phyloP scores from a whole-genome alignment of 345 rosid species.

The Clausena lansium region DNA sequence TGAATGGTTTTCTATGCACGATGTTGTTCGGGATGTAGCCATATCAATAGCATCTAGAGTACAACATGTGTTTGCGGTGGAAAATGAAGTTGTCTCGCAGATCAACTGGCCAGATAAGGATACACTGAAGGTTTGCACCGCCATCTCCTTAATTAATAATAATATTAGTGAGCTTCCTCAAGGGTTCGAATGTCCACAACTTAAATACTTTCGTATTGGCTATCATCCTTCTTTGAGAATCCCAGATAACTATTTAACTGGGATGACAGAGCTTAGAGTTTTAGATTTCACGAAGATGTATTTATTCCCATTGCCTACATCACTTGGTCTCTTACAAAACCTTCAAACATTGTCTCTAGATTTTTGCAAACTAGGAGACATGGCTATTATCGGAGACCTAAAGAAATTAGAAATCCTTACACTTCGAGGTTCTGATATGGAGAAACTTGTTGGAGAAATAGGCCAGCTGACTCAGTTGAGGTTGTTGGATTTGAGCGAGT shows the following conservation, averaged over 20 bases:
- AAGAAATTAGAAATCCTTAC: not conserved
- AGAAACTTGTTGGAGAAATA: slow-evolving; percentile 14
- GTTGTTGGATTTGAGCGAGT: not conserved
- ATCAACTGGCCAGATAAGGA: not conserved
- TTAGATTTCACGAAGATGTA: not conserved
- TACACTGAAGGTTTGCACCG: not conserved
- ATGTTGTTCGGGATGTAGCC: slow-evolving; percentile 14
- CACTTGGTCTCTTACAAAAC: not conserved
- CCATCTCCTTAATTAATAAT: rapidly evolving
- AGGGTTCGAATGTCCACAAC: not conserved
- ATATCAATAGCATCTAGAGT: slow-evolving; percentile 1
- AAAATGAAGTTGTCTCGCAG: rapidly evolving
- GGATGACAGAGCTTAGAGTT: not conserved
- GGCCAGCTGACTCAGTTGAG: slow-evolving; percentile 6
- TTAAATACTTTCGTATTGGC: rapidly evolving
- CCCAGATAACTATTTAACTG: not conserved
- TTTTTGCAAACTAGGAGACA: not conserved
- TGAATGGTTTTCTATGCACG: slow-evolving; percentile 1
- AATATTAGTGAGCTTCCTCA: not conserved
- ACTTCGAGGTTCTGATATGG: not conserved
- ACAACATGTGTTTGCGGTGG: not conserved
- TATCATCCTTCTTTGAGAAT: not conserved
- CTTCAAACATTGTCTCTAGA: slow-evolving; percentile 1
- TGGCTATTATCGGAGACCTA: not conserved
- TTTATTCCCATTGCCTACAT: not conserved